Evolutionary conservation across 306 rosid genomes (phyloP).

Genomic region (Erythrophleum fordii): DNA sequence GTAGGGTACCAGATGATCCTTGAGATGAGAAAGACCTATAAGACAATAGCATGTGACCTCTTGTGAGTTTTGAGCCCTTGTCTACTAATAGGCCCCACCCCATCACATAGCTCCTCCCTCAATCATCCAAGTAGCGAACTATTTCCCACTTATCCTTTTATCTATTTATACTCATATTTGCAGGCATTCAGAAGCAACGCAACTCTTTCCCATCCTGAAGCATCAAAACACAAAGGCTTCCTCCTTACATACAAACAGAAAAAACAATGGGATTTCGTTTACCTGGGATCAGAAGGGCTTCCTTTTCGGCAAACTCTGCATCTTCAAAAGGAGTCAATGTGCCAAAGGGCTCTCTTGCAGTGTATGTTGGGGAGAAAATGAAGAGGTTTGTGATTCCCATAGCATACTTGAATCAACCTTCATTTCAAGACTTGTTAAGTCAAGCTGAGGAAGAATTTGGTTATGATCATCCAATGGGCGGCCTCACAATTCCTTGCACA

Average conservation of each 20-base stretch:
- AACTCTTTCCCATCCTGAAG: constrained; percentile 28
- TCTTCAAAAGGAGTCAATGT: constrained; percentile 23
- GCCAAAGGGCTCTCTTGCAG: constrained; percentile 57
- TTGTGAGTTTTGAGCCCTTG: constrained; percentile 11
- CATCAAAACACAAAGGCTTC: constrained; percentile 9
- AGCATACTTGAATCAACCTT: constrained; percentile 37
- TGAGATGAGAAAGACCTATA: constrained; percentile 20
- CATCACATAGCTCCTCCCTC: neutral
- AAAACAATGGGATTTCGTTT: constrained; percentile 41
- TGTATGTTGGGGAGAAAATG: constrained; percentile 55
- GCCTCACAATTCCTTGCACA: constrained; percentile 54
- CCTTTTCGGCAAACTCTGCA: neutral
- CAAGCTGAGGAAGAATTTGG: constrained; percentile 49
- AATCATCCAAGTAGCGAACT: neutral
- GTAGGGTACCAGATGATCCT: neutral
- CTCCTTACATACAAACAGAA: neutral
- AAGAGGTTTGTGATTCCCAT: constrained; percentile 52
- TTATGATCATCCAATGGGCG: constrained; percentile 57
- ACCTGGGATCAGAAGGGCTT: constrained; percentile 24
- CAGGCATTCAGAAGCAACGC: constrained; percentile 28
- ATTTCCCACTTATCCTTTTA: constrained; percentile 14
- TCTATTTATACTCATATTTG: constrained; percentile 39
- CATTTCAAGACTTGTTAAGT: constrained; percentile 42
- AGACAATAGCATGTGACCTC: constrained; percentile 50
- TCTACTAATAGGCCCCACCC: constrained; percentile 23